These are phyloP conservation scores for Gossypium thurberi DNA, from an alignment of 345 rosid genomes.

Conservation along the genomic window DNA sequence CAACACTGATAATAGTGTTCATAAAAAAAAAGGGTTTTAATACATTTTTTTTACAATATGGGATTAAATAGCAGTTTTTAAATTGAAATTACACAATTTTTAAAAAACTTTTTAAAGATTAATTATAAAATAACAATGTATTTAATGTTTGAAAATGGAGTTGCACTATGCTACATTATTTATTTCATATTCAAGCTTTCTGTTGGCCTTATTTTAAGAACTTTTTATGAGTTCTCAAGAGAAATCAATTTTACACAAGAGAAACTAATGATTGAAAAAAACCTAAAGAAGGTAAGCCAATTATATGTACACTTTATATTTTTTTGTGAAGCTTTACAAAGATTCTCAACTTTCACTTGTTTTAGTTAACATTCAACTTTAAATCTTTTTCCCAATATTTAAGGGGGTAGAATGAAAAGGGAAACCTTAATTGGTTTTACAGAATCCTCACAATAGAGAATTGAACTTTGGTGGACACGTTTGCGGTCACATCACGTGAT, in stretches of 20 bases:
- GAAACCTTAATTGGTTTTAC: not conserved
- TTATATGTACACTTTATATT: not conserved
- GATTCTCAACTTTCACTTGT: constrained; percentile 1
- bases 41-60: no score
- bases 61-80: no score
- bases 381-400: not conserved
- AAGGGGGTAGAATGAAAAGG: not conserved
- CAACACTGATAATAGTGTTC: not conserved
- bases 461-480: no score
- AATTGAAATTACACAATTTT: no score
- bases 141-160: not conserved
- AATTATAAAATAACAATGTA: not conserved
- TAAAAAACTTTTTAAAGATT: no score
- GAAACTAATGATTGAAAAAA: constrained; percentile 8
- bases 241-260: not conserved
- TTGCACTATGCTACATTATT: not conserved
- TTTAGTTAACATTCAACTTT: not conserved
- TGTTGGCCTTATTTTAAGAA: not conserved
- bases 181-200: not conserved
- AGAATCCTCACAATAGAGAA: no score
- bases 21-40: no score
- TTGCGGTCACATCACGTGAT: not conserved
- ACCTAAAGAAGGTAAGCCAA: not conserved
- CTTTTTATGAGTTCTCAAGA: not conserved
- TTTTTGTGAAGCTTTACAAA: not conserved